phyloP scores from a whole-genome alignment of 768 basidiomycete species.

The Collybiopsis luxurians region DNA sequence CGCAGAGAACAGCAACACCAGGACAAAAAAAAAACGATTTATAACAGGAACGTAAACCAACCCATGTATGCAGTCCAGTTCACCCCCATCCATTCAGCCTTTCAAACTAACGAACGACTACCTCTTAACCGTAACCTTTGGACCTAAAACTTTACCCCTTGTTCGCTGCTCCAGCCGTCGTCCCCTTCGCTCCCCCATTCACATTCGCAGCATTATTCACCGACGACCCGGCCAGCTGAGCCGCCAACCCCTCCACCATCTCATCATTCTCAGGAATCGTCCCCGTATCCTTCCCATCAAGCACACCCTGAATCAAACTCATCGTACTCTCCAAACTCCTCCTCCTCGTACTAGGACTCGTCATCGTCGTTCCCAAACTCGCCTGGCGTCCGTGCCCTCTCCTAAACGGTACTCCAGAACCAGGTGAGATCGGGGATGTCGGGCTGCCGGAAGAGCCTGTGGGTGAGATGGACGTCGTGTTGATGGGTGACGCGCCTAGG shows the following conservation, averaged over 20 bases:
- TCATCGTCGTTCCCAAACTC: conserved; percentile 93
- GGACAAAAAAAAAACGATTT: too few relatives aligned
- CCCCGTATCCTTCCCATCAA: conserved; percentile 62
- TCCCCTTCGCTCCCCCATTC: too few relatives aligned
- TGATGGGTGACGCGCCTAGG: conserved; percentile 15
- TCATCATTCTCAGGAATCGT: conserved; percentile 36
- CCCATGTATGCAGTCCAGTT: too few relatives aligned
- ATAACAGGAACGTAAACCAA: too few relatives aligned
- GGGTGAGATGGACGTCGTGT: conserved; percentile 6
- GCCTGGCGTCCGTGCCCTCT: conserved; percentile 75
- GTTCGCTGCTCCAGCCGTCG: too few relatives aligned
- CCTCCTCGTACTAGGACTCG: conserved; percentile 89
- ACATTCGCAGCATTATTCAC: conserved; percentile 3
- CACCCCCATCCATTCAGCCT: too few relatives aligned
- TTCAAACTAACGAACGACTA: too few relatives aligned
- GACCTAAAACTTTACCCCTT: too few relatives aligned
- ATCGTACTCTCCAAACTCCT: conserved; percentile 95
- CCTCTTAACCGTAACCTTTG: too few relatives aligned
- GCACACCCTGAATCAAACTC: conserved; percentile 89
- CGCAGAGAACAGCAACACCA: too few relatives aligned
- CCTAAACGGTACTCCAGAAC: conserved; percentile 51
- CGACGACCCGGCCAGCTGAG: conserved; percentile 29
- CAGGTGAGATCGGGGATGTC: conserved; percentile 38
- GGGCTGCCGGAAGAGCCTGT: conserved; percentile 20
- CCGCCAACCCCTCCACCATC: conserved; percentile 28